Conservation (phyloP, 345 rosid species). For the Syzygium aqueum region DNA sequence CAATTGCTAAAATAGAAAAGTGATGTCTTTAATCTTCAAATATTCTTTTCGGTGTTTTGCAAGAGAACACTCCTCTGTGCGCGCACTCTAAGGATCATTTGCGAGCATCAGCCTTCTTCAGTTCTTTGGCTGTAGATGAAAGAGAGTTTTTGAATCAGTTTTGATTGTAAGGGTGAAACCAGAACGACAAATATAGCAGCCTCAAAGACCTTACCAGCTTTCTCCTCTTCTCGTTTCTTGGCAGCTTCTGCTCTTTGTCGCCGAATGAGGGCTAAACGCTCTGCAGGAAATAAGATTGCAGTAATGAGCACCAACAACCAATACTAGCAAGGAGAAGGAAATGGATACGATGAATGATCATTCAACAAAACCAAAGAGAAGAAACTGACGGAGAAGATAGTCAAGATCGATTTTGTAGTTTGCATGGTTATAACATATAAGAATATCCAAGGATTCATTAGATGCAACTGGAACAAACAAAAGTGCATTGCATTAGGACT, state of each 20-base stretch:
- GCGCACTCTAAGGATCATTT: constrained; percentile 24
- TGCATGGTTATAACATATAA: too few relatives aligned
- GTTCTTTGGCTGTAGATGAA: constrained; percentile 40
- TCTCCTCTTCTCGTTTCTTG: not conserved
- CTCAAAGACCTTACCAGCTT: not conserved
- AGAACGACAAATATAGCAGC: not conserved
- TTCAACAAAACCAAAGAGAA: not conserved
- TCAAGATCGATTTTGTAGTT: too few relatives aligned
- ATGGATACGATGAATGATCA: not conserved
- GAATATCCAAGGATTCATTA: not conserved
- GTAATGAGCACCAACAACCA: not conserved
- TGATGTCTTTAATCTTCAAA: not conserved
- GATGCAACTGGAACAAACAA: too few relatives aligned
- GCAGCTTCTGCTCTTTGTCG: not conserved
- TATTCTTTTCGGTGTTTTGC: not conserved
- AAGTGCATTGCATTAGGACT: too few relatives aligned
- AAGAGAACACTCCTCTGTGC: not conserved
- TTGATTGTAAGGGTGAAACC: not conserved
- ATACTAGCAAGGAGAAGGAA: not conserved
- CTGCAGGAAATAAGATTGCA: not conserved
- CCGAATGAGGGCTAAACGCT: not conserved
- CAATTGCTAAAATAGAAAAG: not conserved
- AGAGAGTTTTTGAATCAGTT: not conserved
- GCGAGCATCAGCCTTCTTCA: constrained; percentile 50
- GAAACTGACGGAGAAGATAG: too few relatives aligned